phyloP scores from a whole-genome alignment of 1,284 basidiomycete genomes.

The Acaromyces ingoldii region DNA sequence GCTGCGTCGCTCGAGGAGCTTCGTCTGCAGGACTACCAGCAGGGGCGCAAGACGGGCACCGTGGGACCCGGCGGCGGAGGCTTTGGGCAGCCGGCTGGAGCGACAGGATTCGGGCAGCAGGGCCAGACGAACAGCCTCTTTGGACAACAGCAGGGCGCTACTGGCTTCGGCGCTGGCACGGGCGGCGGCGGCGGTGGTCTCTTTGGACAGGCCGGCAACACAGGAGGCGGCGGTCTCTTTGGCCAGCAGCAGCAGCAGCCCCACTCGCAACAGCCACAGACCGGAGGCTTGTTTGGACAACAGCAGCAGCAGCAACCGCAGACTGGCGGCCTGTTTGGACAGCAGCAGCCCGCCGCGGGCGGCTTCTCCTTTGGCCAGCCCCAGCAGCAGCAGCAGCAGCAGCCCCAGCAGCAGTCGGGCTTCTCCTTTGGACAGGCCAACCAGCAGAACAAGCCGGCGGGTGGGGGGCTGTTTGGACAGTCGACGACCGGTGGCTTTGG shows the following conservation, averaged over 20 bases:
- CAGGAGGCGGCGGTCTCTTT: slow-evolving; percentile 42
- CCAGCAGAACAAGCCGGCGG: slow-evolving; percentile 18
- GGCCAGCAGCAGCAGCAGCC: slow-evolving; percentile 37
- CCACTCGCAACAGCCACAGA: slow-evolving; percentile 13
- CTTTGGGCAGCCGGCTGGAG: neutral
- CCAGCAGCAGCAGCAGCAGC: slow-evolving; percentile 43
- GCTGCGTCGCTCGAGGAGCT: slow-evolving; percentile 12
- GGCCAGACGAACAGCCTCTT: neutral
- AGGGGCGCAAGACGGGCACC: slow-evolving; percentile 12
- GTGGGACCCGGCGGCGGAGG: neutral
- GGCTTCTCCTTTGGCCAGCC: slow-evolving; percentile 43
- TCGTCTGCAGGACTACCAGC: slow-evolving; percentile 13
- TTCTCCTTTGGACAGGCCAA: slow-evolving; percentile 30
- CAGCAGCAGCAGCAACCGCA: slow-evolving; percentile 45
- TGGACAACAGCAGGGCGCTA: slow-evolving; percentile 6
- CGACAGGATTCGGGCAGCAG: slow-evolving; percentile 7
- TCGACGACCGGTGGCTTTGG: neutral
- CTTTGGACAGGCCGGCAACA: slow-evolving; percentile 28
- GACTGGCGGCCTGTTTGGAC: slow-evolving; percentile 32
- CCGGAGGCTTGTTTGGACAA: slow-evolving; percentile 48
- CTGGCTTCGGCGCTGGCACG: neutral
- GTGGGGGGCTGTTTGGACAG: slow-evolving; percentile 58
- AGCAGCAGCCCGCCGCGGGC: slow-evolving; percentile 22
- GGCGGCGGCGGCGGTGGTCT: slow-evolving; percentile 30
- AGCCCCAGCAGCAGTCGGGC: slow-evolving; percentile 41